These are phyloP conservation scores for Didymella exigua DNA, from an alignment of 2,329 filamentous ascomycete genomes.

Conservation along the genomic window DNA sequence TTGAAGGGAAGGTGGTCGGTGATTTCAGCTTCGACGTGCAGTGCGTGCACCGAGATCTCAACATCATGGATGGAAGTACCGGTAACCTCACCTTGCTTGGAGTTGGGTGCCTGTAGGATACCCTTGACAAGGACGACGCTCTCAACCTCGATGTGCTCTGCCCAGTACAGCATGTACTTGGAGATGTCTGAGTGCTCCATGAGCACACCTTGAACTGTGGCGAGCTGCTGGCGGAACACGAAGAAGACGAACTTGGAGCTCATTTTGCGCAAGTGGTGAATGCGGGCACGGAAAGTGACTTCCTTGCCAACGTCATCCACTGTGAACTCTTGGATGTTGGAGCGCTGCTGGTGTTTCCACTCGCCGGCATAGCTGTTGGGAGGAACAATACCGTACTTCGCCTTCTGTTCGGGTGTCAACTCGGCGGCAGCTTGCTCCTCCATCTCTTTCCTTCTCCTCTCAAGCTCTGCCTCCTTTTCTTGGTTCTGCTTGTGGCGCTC, in stretches of 20 bases:
- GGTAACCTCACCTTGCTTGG: slow-evolving; percentile 68
- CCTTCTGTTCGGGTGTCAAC: slow-evolving; percentile 64
- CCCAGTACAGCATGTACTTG: slow-evolving; percentile 82
- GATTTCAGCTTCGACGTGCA: slow-evolving; percentile 67
- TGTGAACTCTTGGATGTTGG: slow-evolving; percentile 59
- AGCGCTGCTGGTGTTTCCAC: slow-evolving; percentile 55
- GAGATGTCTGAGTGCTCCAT: slow-evolving; percentile 67
- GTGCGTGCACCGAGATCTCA: slow-evolving; percentile 72
- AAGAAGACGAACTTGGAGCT: slow-evolving; percentile 84
- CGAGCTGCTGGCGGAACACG: slow-evolving; percentile 81
- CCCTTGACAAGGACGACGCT: slow-evolving; percentile 79
- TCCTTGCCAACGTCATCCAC: slow-evolving; percentile 61
- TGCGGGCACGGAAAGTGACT: slow-evolving; percentile 70
- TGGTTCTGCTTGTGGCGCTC: slow-evolving; percentile 51
- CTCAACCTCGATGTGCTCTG: slow-evolving; percentile 79
- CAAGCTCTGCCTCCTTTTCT: slow-evolving; percentile 53
- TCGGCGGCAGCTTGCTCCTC: slow-evolving; percentile 56
- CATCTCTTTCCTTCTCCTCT: slow-evolving; percentile 56
- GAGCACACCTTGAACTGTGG: slow-evolving; percentile 84
- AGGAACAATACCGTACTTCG: slow-evolving; percentile 63
- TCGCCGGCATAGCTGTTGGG: slow-evolving; percentile 64
- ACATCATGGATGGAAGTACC: slow-evolving; percentile 76
- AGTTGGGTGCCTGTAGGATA: slow-evolving; percentile 72
- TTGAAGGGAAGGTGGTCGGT: slow-evolving; percentile 70
- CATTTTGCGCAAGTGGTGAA: slow-evolving; percentile 81